Conservation (phyloP, 1,284 basidiomycete genomes). For the Agaricales sp. region DNA sequence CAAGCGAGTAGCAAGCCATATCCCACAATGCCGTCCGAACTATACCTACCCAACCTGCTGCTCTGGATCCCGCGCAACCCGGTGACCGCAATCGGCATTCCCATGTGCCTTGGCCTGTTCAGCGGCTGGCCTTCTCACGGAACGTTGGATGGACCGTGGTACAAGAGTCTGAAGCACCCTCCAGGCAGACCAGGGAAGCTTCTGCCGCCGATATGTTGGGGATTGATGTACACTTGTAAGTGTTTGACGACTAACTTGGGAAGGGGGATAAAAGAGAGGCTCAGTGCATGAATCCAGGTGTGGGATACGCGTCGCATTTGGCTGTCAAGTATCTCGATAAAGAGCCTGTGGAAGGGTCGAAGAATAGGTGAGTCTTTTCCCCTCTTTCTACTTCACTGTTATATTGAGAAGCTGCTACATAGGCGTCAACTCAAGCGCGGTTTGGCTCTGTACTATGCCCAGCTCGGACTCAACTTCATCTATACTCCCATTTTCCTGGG, state of each 20-base stretch:
- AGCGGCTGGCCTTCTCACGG: slow-evolving; percentile 40
- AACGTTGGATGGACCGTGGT: slow-evolving; percentile 44
- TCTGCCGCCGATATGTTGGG: slow-evolving; percentile 55
- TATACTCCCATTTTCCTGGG: slow-evolving; percentile 74
- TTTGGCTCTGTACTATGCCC: slow-evolving; percentile 59
- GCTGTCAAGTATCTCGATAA: slow-evolving; percentile 45
- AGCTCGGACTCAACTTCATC: slow-evolving; percentile 55
- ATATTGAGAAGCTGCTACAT: background rate
- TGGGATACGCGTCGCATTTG: slow-evolving; percentile 70
- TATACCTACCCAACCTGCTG: slow-evolving; percentile 34
- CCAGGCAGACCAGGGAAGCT: slow-evolving; percentile 37
- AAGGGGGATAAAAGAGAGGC: too few relatives aligned
- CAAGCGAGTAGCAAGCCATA: too few relatives aligned
- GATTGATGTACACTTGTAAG: slow-evolving; percentile 35
- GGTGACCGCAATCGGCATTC: slow-evolving; percentile 52
- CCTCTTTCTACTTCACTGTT: background rate
- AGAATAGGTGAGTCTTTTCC: slow-evolving; percentile 22
- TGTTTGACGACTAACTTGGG: too few relatives aligned
- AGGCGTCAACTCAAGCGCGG: slow-evolving; percentile 41
- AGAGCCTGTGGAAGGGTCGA: slow-evolving; percentile 23
- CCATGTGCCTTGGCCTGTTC: slow-evolving; percentile 44
- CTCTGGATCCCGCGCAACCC: slow-evolving; percentile 49
- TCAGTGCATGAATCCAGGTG: slow-evolving; percentile 32
- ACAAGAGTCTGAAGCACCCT: slow-evolving; percentile 36
- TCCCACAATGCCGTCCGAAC: slow-evolving; percentile 16